Base-by-base conservation (phyloP, 352 stramenopile species). In the Globisporangium viniferum region DNA sequence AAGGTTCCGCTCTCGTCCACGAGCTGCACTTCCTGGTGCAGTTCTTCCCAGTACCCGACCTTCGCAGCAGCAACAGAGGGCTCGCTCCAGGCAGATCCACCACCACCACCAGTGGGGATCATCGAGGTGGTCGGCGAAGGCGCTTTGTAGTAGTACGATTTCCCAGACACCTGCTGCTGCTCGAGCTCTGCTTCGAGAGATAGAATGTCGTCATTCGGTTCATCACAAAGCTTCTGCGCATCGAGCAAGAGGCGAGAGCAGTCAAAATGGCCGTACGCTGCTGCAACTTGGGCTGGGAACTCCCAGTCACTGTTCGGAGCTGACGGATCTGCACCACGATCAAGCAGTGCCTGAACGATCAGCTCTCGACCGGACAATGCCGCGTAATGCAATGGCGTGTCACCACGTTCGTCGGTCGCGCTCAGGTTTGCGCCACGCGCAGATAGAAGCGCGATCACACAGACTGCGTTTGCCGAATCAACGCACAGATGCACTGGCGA, bases 1-100 rank as follows among this genome's bases (percentile, higher is more conserved):
- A 90, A 93, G 12, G 77, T 73, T 1, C 82, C 82, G 60, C 76
- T 86, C 56, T 93, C 85, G 46, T 93, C 85, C n/a, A 93, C 82
- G 29, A 91, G 77, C 67, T 91, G 72, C 62, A 91, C 75, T 44
- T 88, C 76, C 66, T 86, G 78, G 36, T 91, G 82, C 39, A 93
- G 66, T 64, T 91, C 81, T 54, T 87, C 80, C 85, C 85, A 91
- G 70, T 91, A 87, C 20, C 67, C 68, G 10, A 68, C 67, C 62
- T 62, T 48, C 7, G 8, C 14, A 49, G 41, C 41, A 49, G 15
- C 15, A 49, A 15, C 14, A 18, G 5, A 53, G 7, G 27, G 18
- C 20, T 62, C 64, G 35, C n/a, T 57, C n/a, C 35, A 55, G 60
- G 12, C 31, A 14, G 56, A 61, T 12, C 24, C 56, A 8, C 48